Evolutionary conservation across 441 rosid genomes (phyloP), one percentile per base, ranked within the genome.

Genomic region (Theobroma grandiflorum): DNA sequence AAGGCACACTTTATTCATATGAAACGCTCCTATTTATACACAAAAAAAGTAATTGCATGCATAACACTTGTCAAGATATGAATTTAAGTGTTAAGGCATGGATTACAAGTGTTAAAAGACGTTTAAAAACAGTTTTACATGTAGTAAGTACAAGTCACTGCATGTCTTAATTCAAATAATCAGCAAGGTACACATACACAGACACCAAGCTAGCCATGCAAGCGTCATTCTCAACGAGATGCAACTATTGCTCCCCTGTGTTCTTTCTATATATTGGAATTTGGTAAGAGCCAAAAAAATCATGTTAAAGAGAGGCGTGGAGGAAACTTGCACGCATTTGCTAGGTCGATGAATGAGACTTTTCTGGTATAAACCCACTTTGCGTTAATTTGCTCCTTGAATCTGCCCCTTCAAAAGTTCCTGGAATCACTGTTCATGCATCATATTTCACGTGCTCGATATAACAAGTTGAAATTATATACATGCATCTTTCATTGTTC

Each of bases 361-460:
- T 82, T 78, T 83, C 85, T 78, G 84, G 88, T 80, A 67, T 14
- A 70, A 53, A 72, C 47, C 85, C 78, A 75, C 78, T 75, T 84
- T 80, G 81, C 78, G 71, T 73, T 55, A 73, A 61, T 70, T 58
- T 57, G 77, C 4, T 22, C 78, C 76, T 82, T 31, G 68, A 84
- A 79, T 67, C 59, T 76, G 72, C 64, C 35, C 72, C 57, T 45
- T 63, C 15, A 65, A 55, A 68, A 72, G 78, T 80, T 47, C 75
- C 43, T 55, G 71, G 78, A 63, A 69, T 47, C 5, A 83, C 85
- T 84, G 76, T 83, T 81, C 15, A 2, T 31, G 75, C 80, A 82
- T 78, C 77, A 84, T 22, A 69, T 80, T 55, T 20, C 84, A 85
- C 89, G 83, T 88, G 85, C 47, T 75, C 82, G 86, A 82, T 87